phyloP scores from a whole-genome alignment of 805 yeast species.

The Kregervanrija delftensis region DNA sequence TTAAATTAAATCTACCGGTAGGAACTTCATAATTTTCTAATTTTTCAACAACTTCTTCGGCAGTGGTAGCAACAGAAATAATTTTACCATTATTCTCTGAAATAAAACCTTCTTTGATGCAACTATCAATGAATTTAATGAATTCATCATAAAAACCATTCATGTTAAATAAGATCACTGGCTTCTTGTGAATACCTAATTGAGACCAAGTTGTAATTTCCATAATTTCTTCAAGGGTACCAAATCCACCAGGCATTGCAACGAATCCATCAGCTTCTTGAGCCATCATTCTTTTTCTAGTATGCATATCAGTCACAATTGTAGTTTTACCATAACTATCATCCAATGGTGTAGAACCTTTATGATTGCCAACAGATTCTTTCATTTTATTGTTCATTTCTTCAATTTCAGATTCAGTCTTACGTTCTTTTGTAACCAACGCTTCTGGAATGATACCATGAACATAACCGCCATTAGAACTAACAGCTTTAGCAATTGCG shows the following conservation, averaged over 20 bases:
- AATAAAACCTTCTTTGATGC: constrained; percentile 63
- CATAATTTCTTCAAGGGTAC: constrained; percentile 83
- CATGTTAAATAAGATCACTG: constrained; percentile 70
- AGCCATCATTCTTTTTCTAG: constrained; percentile 82
- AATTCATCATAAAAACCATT: constrained; percentile 76
- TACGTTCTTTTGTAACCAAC: constrained; percentile 63
- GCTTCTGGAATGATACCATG: constrained; percentile 88
- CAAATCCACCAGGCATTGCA: constrained; percentile 90
- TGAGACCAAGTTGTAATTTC: constrained; percentile 91
- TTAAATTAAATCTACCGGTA: constrained; percentile 64
- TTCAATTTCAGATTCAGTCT: constrained; percentile 31
- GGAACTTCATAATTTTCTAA: constrained; percentile 59
- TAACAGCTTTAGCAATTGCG: constrained; percentile 58
- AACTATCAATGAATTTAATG: constrained; percentile 50
- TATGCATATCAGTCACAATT: constrained; percentile 83
- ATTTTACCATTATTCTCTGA: constrained; percentile 60
- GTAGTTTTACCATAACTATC: constrained; percentile 70
- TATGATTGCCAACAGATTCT: constrained; percentile 52
- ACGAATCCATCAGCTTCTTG: constrained; percentile 70
- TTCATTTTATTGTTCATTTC: constrained; percentile 42
- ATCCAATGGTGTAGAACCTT: constrained; percentile 59
- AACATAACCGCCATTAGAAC: constrained; percentile 55
- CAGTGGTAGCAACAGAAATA: constrained; percentile 58
- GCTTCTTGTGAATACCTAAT: constrained; percentile 77
- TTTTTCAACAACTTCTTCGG: constrained; percentile 59